Evolutionary conservation across 108 stramenopile species (phyloP).

Genomic region (Parietichytrium sp.): DNA sequence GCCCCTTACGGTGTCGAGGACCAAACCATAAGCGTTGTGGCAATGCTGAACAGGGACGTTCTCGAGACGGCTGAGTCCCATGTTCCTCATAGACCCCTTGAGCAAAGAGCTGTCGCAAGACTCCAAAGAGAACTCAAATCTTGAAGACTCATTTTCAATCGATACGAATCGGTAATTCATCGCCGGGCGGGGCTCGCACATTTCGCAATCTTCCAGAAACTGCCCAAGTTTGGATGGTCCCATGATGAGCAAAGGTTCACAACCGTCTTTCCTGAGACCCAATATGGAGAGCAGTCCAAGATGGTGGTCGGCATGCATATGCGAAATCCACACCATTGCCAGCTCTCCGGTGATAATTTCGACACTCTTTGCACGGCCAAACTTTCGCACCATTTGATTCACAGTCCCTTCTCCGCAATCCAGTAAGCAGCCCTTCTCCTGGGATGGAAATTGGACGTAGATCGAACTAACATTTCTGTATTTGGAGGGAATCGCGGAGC

Average conservation of each 20-base stretch:
- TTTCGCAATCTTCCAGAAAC: slow-evolving; percentile 75
- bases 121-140: too few species aligned
- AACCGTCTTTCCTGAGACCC: slow-evolving; percentile 55
- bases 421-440: slow-evolving; percentile 71
- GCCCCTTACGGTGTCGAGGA: slow-evolving; percentile 71
- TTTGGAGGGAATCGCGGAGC: slow-evolving; percentile 92
- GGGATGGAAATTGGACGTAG: slow-evolving; percentile 60
- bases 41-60: slow-evolving; percentile 85
- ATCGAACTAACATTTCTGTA: slow-evolving; percentile 93
- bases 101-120: too few species aligned
- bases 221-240: slow-evolving; percentile 71
- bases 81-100: background rate
- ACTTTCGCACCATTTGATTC: slow-evolving; percentile 69
- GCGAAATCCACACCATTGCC: slow-evolving; percentile 89
- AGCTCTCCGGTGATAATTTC: slow-evolving; percentile 52
- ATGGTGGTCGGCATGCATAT: slow-evolving; percentile 96
- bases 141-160: background rate
- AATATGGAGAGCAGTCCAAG: slow-evolving; percentile 82
- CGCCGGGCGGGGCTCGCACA: slow-evolving; percentile 50
- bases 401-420: slow-evolving; percentile 93
- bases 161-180: background rate
- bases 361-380: background rate
- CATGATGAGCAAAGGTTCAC: slow-evolving; percentile 74
- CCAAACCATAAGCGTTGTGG: slow-evolving; percentile 76
- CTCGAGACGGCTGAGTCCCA: too few species aligned